Base-by-base conservation (phyloP, 2,329 filamentous ascomycete species). In the Diaporthe longicolla region DNA sequence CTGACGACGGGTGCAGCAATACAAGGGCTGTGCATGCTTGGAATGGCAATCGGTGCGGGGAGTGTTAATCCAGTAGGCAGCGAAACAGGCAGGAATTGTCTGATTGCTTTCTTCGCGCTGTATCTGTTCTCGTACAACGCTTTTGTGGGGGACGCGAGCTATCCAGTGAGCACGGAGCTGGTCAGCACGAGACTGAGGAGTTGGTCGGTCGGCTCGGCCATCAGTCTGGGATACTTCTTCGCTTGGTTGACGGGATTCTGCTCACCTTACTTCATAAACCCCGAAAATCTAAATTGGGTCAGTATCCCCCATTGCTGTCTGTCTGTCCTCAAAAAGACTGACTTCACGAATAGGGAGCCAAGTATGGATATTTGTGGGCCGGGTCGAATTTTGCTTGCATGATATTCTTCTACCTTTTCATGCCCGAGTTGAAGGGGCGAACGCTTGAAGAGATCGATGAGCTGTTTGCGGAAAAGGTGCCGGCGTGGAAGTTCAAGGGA, bases 181-280 rank as follows among this genome's bases (percentile, higher is more conserved):
- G 63, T 68, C 48, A 68, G 63, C 29, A 86, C 85, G 4, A 80
- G 83, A 58, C 78, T 87, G 70, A 80, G 86, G 57, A 82, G 83
- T 1, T 86, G 86, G 79, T 87, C 86, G 0, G 86, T 88, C 40
- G 87, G 86, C n/a, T 83, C 82, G 9, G 86, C 87, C 13, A 87
- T 87, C 48, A 85, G 84, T 32, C 78, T 86, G 8, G 85, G 85
- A 0, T 88, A 88, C 75, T 81, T 87, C 40, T 83, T 87, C 7
- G 85, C 85, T 1, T 88, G 79, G 85, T 78, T 86, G 10, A 84
- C 83, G 0, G 83, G 82, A 0, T 87, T 86, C 76, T 85, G 84
- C 32, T 83, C 84, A 17, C 85, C 85, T 0, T 87, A 86, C 76
- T 87, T 87, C 73, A 87, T 87, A 78, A 86, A 86, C 66, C 84